phyloP scores from a whole-genome alignment of 2,329 filamentous ascomycete species.

The Aspergillus arachidicola region DNA sequence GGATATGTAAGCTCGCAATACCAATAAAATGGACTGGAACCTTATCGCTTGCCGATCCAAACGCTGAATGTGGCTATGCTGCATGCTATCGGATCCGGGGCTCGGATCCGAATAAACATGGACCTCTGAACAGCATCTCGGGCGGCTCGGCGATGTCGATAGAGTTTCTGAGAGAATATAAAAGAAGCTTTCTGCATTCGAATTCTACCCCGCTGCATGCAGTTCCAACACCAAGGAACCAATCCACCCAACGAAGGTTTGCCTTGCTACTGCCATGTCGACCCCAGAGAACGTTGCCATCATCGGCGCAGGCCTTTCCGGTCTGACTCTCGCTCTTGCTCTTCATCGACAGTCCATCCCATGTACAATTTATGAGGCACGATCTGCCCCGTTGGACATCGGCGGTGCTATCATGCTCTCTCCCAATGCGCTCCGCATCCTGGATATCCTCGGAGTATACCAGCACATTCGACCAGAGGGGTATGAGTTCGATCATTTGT shows the following conservation, averaged over 20 bases:
- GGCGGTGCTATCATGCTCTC: slow-evolving; percentile 63
- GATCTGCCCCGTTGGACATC: slow-evolving; percentile 48
- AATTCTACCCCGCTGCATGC: no score
- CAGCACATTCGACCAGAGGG: slow-evolving; percentile 47
- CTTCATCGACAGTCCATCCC: slow-evolving; percentile 56
- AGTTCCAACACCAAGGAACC: no score
- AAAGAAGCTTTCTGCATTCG: no score
- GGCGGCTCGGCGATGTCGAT: no score
- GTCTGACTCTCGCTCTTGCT: slow-evolving; percentile 58
- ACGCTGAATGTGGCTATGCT: no score
- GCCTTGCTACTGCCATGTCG: neutral
- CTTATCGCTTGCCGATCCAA: no score
- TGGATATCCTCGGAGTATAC: slow-evolving; percentile 56
- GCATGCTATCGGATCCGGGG: neutral
- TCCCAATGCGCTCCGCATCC: slow-evolving; percentile 59
- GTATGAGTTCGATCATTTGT: slow-evolving; percentile 55
- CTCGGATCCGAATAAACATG: neutral
- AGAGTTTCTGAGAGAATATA: no score
- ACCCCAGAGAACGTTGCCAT: slow-evolving; percentile 40
- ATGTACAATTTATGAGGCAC: slow-evolving; percentile 56
- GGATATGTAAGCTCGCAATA: no score
- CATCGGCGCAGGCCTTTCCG: slow-evolving; percentile 53
- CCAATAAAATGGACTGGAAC: no score
- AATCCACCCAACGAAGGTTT: no score
- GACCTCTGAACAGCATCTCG: no score